Base-by-base conservation (phyloP, 306 rosid species). In the Rosa multiflora region DNA sequence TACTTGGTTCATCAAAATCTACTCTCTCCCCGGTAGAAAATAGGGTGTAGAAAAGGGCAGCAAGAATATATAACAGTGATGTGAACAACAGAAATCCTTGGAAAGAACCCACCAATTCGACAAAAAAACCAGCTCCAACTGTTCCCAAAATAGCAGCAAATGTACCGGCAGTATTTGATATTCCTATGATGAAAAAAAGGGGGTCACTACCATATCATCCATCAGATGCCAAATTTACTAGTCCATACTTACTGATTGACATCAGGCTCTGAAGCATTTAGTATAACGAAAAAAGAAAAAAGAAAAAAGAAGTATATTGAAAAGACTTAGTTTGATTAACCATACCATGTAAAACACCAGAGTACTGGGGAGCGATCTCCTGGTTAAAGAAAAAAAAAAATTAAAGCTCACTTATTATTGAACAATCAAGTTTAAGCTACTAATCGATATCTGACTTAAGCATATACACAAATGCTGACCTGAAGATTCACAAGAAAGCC, bases 401-500 rank as follows among this genome's bases (percentile, higher is more conserved):
- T 72, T 74, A 78, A 75, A 53, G 40, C 82, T 74, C 46, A 79
- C 53, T 8, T 81, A 70, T 59, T 70, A 64, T n/a, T 17, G 43
- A 71, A 81, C 59, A 42, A 29, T 58, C 42, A 56, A 71, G 66
- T 42, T 52, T 63, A 55, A 1, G 79, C 4, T 5, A 58, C 40
- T 3, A 32, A 15, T 42, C 8, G 37, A 74, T 10, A 43, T 62
- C 51, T 56, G 3, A 32, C 32, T 11, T 29, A 12, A 75, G 73
- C 62, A 76, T 76, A 69, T 55, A 46, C 75, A 82, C 80, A 58
- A 63, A 29, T 51, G 82, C 82, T 72, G 70, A 95, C 99, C 98
- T 95, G 99, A 88, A 93, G 91, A 83, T 93, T 95, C 88, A 93
- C 99, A 44, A 93, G 94, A 80, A 93, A 93, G 72, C 99, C 99